Evolutionary conservation across 2,329 filamentous ascomycete species (phyloP).

Genomic region (Moelleriella libera): DNA sequence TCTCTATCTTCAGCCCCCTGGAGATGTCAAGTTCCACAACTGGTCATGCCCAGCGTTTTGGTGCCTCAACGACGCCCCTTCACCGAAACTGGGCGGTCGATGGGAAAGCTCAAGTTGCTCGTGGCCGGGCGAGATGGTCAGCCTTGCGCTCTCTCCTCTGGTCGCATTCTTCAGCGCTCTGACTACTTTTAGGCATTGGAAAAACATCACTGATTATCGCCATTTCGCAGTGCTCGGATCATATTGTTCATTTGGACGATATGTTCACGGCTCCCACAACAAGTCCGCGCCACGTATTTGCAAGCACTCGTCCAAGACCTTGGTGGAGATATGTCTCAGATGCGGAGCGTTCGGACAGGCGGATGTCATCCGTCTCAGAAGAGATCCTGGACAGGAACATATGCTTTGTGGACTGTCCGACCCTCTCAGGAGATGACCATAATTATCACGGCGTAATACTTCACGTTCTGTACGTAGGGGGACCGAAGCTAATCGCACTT

Average conservation of each 20-base stretch:
- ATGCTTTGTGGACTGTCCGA: slow-evolving; percentile 81
- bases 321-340: slow-evolving; percentile 66
- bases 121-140: slow-evolving; percentile 65
- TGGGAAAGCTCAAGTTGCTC: slow-evolving; percentile 82
- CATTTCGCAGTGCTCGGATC: slow-evolving; percentile 72
- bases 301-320: slow-evolving; percentile 74
- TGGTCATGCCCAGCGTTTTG: slow-evolving; percentile 95
- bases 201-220: slow-evolving; percentile 85
- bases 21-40: slow-evolving; percentile 42
- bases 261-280: slow-evolving; percentile 20
- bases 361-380: slow-evolving; percentile 53
- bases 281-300: slow-evolving; percentile 52
- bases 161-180: not conserved
- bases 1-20: slow-evolving; percentile 3
- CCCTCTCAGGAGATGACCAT: slow-evolving; percentile 11
- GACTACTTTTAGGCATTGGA: slow-evolving; percentile 48
- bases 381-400: slow-evolving; percentile 79
- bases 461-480: no score
- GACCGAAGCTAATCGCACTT: no score
- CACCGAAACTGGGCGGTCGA: slow-evolving; percentile 67
- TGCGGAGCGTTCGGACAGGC: slow-evolving; percentile 38
- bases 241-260: slow-evolving; percentile 87
- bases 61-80: slow-evolving; percentile 86
- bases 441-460: no score
- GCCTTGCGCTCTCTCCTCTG: slow-evolving; percentile 10